Conservation (phyloP, 768 basidiomycete species). For the Pleurotus salmoneostramineus region DNA sequence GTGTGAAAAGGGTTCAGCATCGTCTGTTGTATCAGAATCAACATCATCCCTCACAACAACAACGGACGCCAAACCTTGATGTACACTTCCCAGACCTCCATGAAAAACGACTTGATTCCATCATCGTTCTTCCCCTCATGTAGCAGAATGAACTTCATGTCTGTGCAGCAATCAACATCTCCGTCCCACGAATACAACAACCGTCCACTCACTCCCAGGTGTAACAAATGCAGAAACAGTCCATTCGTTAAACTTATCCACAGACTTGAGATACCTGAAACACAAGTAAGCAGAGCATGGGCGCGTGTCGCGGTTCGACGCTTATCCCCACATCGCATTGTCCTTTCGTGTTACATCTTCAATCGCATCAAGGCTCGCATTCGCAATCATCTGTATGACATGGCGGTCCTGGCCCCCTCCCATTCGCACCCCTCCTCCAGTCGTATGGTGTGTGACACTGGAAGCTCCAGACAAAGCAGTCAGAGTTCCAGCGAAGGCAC, state of each 20-base stretch:
- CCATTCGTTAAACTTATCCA: slow-evolving; percentile 99
- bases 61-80: slow-evolving; percentile 66
- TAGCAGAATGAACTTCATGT: slow-evolving; percentile 91
- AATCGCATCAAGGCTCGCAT: slow-evolving; percentile 91
- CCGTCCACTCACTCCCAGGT: slow-evolving; percentile 71
- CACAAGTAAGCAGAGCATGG: slow-evolving; percentile 5
- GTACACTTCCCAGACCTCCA: slow-evolving; percentile 96
- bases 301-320: background rate
- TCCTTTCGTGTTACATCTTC: slow-evolving; percentile 91
- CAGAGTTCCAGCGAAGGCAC: slow-evolving; percentile 85
- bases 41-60: background rate
- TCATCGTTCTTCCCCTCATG: slow-evolving; percentile 98
- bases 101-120: slow-evolving; percentile 88
- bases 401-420: slow-evolving; percentile 86
- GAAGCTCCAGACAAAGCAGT: slow-evolving; percentile 85
- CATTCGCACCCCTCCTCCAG: slow-evolving; percentile 61
- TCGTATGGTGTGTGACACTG: slow-evolving; percentile 55
- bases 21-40: slow-evolving; percentile 42
- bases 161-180: slow-evolving; percentile 36
- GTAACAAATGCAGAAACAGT: slow-evolving; percentile 95
- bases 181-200: background rate
- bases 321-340: slow-evolving; percentile 61
- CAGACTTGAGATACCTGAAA: slow-evolving; percentile 86
- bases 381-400: slow-evolving; percentile 99
- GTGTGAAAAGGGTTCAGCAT: slow-evolving; percentile 96